A percentile compares a stretch with the other conserved stretches of the same genome.
Evolutionary conservation across 352 stramenopile species (phyloP).

Genomic region (Salisapilia sapeloensis): DNA sequence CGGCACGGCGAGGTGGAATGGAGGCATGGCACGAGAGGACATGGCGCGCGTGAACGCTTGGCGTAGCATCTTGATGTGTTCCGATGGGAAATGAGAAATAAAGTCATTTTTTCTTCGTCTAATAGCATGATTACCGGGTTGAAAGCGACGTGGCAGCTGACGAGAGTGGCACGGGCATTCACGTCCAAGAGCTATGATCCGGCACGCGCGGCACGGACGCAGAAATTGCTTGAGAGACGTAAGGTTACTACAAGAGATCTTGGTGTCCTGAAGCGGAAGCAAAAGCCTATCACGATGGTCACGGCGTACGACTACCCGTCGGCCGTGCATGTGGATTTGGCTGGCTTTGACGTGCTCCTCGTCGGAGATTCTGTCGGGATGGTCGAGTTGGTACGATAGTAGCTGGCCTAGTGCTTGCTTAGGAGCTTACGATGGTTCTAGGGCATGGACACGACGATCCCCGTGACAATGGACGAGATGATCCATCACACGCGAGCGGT

Average conservation of each 20-base stretch:
- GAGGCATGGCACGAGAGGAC: conserved; percentile 18
- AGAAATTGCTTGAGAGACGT: conserved; percentile 70
- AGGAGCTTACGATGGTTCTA: conserved; percentile 9
- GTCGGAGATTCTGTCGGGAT: conserved; percentile 97
- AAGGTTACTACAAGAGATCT: conserved; percentile 77
- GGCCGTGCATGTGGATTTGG: conserved; percentile 94
- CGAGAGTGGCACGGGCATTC: too few species aligned
- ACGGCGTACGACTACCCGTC: conserved; percentile 97
- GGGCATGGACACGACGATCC: conserved; percentile 79
- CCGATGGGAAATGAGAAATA: too few species aligned
- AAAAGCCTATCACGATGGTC: conserved; percentile 97
- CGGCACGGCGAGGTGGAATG: conserved; percentile 87
- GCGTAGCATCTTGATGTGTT: too few species aligned
- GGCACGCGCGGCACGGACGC: conserved; percentile 30
- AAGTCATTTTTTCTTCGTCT: too few species aligned
- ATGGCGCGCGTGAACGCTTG: too few species aligned
- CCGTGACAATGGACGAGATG: conserved; percentile 96
- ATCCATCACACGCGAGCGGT: conserved; percentile 96
- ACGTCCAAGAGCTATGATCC: too few species aligned
- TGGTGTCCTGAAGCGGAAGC: conserved; percentile 83
- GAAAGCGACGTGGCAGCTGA: too few species aligned
- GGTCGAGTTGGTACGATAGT: conserved; percentile 91
- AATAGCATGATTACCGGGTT: too few species aligned
- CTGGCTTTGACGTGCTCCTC: conserved; percentile 95
- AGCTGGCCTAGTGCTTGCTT: background rate